Percentiles rank a stretch among this genome's conserved stretches.
Conservation (phyloP, 257 asterid genomes). For the Rubia yunnanensis region DNA sequence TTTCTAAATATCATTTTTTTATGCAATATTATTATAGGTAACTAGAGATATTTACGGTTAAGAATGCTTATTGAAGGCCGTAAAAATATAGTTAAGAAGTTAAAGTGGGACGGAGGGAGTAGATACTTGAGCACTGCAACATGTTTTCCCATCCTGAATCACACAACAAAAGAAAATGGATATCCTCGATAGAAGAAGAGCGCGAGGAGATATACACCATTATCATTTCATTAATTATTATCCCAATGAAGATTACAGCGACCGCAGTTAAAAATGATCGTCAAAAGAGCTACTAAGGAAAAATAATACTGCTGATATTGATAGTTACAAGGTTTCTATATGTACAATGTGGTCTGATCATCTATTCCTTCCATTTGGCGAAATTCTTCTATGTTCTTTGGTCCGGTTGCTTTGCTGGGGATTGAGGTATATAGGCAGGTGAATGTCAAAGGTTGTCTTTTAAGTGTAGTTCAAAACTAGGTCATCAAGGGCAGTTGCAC, state of each 20-base stretch:
- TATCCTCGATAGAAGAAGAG: neutral
- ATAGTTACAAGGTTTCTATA: neutral
- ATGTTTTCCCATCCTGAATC: neutral
- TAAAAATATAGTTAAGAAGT: too few relatives aligned
- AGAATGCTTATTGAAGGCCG: too few relatives aligned
- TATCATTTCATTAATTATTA: neutral
- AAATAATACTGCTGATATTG: neutral
- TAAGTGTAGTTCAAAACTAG: neutral
- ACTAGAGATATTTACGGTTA: too few relatives aligned
- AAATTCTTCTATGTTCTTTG: neutral
- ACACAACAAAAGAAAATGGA: neutral
- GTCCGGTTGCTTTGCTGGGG: neutral
- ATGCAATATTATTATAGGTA: too few relatives aligned
- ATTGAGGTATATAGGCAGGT: neutral
- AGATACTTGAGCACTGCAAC: neutral
- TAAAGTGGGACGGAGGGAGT: too few relatives aligned
- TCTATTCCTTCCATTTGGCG: conserved; percentile 2
- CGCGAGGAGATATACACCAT: neutral
- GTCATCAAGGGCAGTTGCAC: neutral
- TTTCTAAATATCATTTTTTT: too few relatives aligned
- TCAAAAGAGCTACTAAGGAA: neutral
- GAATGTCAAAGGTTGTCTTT: neutral
- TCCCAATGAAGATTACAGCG: neutral
- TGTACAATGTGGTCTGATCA: conserved; percentile 5
- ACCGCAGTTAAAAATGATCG: neutral